Conservation (phyloP, 73 alveolate species). For the Stentor roeselii region DNA sequence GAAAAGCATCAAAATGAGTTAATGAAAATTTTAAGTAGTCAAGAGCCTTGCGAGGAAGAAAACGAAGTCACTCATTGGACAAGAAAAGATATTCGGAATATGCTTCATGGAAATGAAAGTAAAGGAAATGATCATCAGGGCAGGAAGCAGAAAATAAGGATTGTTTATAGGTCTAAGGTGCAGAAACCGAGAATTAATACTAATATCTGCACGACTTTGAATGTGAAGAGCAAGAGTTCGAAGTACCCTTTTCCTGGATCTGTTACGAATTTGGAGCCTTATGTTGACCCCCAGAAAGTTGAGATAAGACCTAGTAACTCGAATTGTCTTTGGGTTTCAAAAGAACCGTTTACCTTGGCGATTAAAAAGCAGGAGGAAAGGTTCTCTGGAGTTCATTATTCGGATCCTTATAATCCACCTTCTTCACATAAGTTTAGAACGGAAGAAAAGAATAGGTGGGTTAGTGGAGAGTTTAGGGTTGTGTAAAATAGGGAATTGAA, state of each 20-base stretch:
- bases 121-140: neutral
- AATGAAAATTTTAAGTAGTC: neutral
- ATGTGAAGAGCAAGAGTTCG: neutral
- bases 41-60: neutral
- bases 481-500: too few relatives aligned
- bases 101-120: neutral
- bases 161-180: neutral
- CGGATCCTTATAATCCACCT: slow-evolving; percentile 19
- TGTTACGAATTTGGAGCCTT: neutral
- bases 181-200: neutral
- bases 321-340: neutral
- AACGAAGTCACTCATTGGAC: neutral
- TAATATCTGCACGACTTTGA: neutral
- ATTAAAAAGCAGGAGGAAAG: neutral
- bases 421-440: slow-evolving; percentile 2
- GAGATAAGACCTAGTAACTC: neutral
- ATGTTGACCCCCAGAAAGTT: neutral
- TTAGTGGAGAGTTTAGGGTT: neutral
- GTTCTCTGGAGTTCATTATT: too few relatives aligned
- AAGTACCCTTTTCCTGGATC: slow-evolving; percentile 21
- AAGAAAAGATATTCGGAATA: neutral
- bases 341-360: neutral
- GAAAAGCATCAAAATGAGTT: neutral
- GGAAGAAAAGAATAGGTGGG: neutral
- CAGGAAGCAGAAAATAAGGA: neutral